phyloP scores from a whole-genome alignment of 2,329 filamentous ascomycete genomes.

The Colletotrichum tofieldiae region DNA sequence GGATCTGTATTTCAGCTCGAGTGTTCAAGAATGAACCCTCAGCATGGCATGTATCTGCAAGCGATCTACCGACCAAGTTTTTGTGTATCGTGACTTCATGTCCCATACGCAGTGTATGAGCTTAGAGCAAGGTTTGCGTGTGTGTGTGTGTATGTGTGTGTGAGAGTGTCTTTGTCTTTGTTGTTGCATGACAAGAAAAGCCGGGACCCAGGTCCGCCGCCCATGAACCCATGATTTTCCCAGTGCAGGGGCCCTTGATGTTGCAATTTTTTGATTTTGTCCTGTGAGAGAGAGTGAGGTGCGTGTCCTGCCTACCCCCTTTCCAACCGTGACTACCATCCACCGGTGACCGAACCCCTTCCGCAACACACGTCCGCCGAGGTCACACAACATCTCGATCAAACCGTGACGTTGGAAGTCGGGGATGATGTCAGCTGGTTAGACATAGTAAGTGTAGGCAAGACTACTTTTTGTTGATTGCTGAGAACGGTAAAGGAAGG shows the following conservation, averaged over 20 bases:
- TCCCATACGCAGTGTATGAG: conserved; percentile 25
- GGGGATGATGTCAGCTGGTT: neutral
- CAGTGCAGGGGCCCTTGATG: neutral
- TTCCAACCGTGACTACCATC: neutral
- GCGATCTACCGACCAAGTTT: conserved; percentile 28
- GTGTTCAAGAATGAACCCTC: neutral
- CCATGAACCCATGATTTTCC: neutral
- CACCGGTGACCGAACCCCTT: neutral
- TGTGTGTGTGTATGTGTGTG: neutral
- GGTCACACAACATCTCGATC: neutral
- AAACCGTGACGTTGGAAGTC: neutral
- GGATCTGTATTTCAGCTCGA: conserved; percentile 20
- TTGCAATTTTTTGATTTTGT: neutral
- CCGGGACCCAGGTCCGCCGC: neutral
- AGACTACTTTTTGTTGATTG: neutral
- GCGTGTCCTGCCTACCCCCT: neutral
- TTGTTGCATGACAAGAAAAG: conserved; percentile 7
- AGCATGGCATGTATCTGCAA: conserved; percentile 12
- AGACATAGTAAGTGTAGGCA: neutral
- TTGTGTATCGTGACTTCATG: conserved; percentile 35
- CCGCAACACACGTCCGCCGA: neutral
- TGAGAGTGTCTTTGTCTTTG: neutral
- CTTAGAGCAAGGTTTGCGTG: conserved; percentile 6
- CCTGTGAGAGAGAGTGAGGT: neutral
- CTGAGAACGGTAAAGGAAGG: neutral